These are phyloP conservation scores for Trypanosoma rangeli DNA, from an alignment of 208 protist species.

Conservation along the genomic window DNA sequence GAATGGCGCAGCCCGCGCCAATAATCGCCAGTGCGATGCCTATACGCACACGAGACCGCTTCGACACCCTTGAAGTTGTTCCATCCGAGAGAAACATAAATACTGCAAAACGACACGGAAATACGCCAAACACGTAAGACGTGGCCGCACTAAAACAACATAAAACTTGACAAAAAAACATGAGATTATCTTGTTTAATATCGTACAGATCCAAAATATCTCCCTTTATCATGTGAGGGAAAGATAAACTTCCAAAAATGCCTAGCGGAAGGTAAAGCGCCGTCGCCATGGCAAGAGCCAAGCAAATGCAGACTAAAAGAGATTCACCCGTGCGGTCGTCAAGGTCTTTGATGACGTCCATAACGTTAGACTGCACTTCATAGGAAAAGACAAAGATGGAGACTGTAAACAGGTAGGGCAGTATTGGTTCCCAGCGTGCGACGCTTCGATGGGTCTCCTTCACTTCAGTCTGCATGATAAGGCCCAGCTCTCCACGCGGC, in stretches of 20 bases:
- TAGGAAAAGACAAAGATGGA: constrained; percentile 84
- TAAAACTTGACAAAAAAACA: constrained; percentile 63
- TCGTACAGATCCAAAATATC: constrained; percentile 75
- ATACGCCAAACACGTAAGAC: constrained; percentile 77
- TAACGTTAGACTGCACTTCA: constrained; percentile 82
- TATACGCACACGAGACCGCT: constrained; percentile 46
- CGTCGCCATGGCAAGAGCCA: constrained; percentile 62
- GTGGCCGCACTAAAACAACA: constrained; percentile 76
- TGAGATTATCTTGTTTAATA: constrained; percentile 48
- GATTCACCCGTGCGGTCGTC: constrained; percentile 62
- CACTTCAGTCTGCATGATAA: background rate
- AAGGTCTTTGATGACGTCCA: constrained; percentile 80
- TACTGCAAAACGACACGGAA: constrained; percentile 61
- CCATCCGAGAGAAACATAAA: constrained; percentile 74
- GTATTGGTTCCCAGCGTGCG: constrained; percentile 2
- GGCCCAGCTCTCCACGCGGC: background rate
- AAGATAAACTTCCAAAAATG: constrained; percentile 64
- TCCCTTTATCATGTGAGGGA: constrained; percentile 50
- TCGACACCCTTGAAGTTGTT: constrained; percentile 51
- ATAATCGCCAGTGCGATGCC: constrained; percentile 40
- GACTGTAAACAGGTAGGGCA: constrained; percentile 68
- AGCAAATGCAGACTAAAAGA: constrained; percentile 57
- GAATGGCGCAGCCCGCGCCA: constrained; percentile 51
- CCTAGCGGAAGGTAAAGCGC: constrained; percentile 57
- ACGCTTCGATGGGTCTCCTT: background rate